Evolutionary conservation across 1,284 basidiomycete species (phyloP).

Genomic region (Apiotrichum siamense): DNA sequence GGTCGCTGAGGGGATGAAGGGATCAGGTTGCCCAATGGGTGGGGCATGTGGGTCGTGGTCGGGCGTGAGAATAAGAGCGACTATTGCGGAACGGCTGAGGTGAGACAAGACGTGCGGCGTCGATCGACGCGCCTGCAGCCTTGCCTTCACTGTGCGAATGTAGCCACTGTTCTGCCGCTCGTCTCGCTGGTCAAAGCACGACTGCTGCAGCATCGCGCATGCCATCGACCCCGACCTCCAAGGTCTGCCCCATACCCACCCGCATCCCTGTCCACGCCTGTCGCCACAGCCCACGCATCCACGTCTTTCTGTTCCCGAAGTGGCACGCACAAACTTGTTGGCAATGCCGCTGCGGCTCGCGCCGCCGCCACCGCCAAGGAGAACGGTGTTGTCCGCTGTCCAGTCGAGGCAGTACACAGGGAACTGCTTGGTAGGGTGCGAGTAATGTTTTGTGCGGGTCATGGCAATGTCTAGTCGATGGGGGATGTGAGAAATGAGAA

Average conservation of each 20-base stretch:
- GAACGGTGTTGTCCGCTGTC: conserved; percentile 62
- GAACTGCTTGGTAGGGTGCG: conserved; percentile 68
- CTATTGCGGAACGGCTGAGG: no score
- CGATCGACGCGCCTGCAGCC: no score
- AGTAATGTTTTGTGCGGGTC: conserved; percentile 73
- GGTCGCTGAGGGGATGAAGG: not conserved
- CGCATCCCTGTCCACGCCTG: no score
- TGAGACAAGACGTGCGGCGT: no score
- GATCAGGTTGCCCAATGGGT: not conserved
- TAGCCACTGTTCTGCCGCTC: no score
- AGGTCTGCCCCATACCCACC: no score
- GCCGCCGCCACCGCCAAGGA: conserved; percentile 86
- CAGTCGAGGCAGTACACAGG: conserved; percentile 87
- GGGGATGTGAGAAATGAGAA: no score
- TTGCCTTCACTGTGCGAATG: no score
- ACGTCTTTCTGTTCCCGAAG: not conserved
- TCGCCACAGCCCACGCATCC: not conserved
- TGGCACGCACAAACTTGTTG: conserved; percentile 71
- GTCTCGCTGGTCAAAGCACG: no score
- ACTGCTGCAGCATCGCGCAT: no score
- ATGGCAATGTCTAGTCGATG: conserved; percentile 18
- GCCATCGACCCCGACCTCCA: no score
- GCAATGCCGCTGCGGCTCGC: conserved; percentile 73
- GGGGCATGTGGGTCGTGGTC: not conserved
- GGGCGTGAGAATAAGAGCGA: no score